Evolutionary conservation across 768 basidiomycete species (phyloP).

Genomic region (Asterophora lycoperdoides): DNA sequence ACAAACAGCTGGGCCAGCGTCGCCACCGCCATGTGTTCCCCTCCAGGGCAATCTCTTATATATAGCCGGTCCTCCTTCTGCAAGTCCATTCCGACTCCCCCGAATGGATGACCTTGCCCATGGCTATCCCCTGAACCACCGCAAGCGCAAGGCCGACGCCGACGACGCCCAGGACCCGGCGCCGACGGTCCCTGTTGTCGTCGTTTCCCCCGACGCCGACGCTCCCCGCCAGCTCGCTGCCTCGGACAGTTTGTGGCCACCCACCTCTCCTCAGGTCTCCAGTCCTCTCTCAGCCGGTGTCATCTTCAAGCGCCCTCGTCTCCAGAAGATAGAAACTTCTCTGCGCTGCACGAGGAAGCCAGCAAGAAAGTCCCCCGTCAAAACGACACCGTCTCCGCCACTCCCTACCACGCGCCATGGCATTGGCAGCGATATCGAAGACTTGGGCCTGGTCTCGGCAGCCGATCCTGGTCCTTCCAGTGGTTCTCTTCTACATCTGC

Average conservation of each 20-base stretch:
- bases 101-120: constrained; percentile 63
- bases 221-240: constrained; percentile 39
- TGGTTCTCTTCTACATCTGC: constrained; percentile 39
- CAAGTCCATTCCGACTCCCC: constrained; percentile 18
- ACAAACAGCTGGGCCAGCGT: constrained; percentile 10
- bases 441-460: constrained; percentile 41
- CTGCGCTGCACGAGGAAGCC: constrained; percentile 16
- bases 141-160: constrained; percentile 65
- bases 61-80: constrained; percentile 23
- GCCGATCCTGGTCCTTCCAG: constrained; percentile 40
- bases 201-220: constrained; percentile 20
- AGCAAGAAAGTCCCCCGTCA: constrained; percentile 18
- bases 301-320: constrained; percentile 34
- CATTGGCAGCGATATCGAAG: constrained; percentile 35
- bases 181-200: constrained; percentile 29
- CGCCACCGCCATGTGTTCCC: constrained; percentile 39
- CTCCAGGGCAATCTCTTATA: constrained; percentile 6
- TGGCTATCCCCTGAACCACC: constrained; percentile 45
- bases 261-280: constrained; percentile 28
- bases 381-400: constrained; percentile 11
- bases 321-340: constrained; percentile 31
- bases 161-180: constrained; percentile 39
- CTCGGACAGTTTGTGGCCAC: constrained; percentile 25
- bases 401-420: constrained; percentile 31
- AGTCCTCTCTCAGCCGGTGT: constrained; percentile 27